Conservation (phyloP, 1,284 basidiomycete genomes). For the Ganoderma meredithae region DNA sequence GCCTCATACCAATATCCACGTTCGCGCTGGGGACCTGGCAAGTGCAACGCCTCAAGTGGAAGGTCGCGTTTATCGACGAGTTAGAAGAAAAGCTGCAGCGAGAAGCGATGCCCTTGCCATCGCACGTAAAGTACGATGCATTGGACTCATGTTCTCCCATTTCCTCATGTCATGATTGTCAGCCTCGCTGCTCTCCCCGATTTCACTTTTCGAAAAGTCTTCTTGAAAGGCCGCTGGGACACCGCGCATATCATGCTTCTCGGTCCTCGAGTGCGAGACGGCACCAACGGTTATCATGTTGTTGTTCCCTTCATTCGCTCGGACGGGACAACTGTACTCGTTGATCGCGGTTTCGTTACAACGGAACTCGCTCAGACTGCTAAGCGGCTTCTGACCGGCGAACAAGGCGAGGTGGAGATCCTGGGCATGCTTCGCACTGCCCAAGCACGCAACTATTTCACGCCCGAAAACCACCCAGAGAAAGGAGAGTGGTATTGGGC, state of each 20-base stretch:
- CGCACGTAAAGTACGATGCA: constrained; percentile 82
- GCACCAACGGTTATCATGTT: constrained; percentile 87
- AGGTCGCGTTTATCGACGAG: constrained; percentile 92
- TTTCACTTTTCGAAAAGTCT: constrained; percentile 87
- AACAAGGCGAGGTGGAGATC: constrained; percentile 67
- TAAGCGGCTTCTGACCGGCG: constrained; percentile 41
- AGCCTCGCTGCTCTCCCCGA: constrained; percentile 81
- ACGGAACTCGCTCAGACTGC: constrained; percentile 57
- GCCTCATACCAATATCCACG: constrained; percentile 89
- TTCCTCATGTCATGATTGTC: constrained; percentile 23
- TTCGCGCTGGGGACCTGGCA: constrained; percentile 97
- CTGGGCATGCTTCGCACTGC: constrained; percentile 80
- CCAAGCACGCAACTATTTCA: constrained; percentile 79
- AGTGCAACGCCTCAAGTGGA: constrained; percentile 92
- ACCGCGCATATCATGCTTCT: constrained; percentile 82
- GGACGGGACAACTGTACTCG: constrained; percentile 82
- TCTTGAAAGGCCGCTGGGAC: constrained; percentile 81
- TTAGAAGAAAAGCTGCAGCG: constrained; percentile 90
- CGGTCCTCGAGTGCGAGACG: constrained; percentile 88
- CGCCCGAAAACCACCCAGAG: constrained; percentile 87
- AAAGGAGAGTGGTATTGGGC: constrained; percentile 93
- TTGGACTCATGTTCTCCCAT: constrained; percentile 1
- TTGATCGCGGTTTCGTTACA: constrained; percentile 93
- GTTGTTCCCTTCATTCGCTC: constrained; percentile 85
- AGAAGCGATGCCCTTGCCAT: constrained; percentile 83